Evolutionary conservation across 2,329 filamentous ascomycete species (phyloP).

Genomic region (Clarireedia paspali): DNA sequence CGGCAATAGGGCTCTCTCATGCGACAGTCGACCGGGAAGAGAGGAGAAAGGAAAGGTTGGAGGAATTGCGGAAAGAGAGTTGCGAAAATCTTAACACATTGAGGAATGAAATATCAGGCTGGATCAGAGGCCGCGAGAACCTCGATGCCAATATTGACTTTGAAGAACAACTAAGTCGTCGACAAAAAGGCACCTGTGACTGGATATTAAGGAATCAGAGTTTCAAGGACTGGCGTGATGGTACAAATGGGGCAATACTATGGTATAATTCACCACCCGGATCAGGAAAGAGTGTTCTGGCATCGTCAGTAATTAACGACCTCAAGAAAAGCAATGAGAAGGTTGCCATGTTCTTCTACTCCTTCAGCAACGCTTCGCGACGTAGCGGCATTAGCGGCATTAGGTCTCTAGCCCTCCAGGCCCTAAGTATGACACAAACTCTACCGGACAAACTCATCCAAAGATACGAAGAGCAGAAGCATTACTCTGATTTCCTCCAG

Average conservation of each 20-base stretch:
- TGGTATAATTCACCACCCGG: conserved; percentile 11
- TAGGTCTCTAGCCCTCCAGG: too few relatives aligned
- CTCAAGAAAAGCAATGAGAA: background rate
- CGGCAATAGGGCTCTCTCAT: background rate
- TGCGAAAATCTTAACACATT: too few relatives aligned
- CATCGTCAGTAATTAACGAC: conserved; percentile 5
- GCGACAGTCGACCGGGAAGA: background rate
- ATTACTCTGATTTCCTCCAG: too few relatives aligned
- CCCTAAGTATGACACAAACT: too few relatives aligned
- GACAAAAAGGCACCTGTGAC: conserved; percentile 5
- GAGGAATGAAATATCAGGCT: conserved; percentile 4
- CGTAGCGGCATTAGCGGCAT: too few relatives aligned
- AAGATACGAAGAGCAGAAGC: too few relatives aligned
- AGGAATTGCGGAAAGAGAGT: too few relatives aligned
- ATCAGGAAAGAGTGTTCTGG: conserved; percentile 11
- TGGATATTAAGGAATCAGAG: conserved; percentile 8
- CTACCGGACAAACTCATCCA: too few relatives aligned
- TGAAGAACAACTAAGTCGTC: conserved; percentile 3
- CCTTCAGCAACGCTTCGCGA: conserved; percentile 2
- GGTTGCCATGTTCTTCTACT: conserved; percentile 11
- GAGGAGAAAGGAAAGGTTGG: too few relatives aligned
- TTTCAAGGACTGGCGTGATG: conserved; percentile 3
- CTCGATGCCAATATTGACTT: conserved; percentile 9
- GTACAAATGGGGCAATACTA: background rate
- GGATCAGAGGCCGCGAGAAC: background rate